phyloP scores from a whole-genome alignment of 176 grass and related monocot species.

The barley (Hordeum vulgare) region DNA sequence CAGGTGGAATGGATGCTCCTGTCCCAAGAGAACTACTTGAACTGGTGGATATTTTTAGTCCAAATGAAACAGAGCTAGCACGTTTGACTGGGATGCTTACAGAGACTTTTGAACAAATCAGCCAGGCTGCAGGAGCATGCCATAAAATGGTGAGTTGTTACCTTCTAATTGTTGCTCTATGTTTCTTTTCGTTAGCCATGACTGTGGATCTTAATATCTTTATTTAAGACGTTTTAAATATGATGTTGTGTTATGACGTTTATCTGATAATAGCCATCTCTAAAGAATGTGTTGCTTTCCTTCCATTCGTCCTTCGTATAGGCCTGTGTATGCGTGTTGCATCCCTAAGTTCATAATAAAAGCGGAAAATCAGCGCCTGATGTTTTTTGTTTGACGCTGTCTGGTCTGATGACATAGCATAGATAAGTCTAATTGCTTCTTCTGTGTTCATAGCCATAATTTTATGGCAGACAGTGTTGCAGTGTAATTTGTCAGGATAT shows the following conservation, averaged over 20 bases:
- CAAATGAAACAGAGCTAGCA: slow-evolving; percentile 95
- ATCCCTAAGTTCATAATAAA: too few relatives aligned
- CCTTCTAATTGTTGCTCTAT: not conserved
- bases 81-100: slow-evolving; percentile 76
- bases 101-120: slow-evolving; percentile 80
- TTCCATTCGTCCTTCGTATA: not conserved
- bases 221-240: too few relatives aligned
- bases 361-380: not conserved
- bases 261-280: slow-evolving; percentile 5
- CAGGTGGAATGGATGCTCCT: slow-evolving; percentile 88
- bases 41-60: slow-evolving; percentile 91
- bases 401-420: not conserved
- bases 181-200: slow-evolving; percentile 18
- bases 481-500: not conserved
- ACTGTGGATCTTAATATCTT: not conserved
- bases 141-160: slow-evolving; percentile 60
- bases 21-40: slow-evolving; percentile 64
- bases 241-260: not conserved
- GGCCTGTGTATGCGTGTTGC: not conserved
- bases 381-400: not conserved
- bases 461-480: not conserved
- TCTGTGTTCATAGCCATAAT: not conserved
- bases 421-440: not conserved
- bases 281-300: not conserved
- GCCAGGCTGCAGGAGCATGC: slow-evolving; percentile 57